Evolutionary conservation across 2,329 filamentous ascomycete genomes (phyloP).

Genomic region (Ustilaginoidea virens): DNA sequence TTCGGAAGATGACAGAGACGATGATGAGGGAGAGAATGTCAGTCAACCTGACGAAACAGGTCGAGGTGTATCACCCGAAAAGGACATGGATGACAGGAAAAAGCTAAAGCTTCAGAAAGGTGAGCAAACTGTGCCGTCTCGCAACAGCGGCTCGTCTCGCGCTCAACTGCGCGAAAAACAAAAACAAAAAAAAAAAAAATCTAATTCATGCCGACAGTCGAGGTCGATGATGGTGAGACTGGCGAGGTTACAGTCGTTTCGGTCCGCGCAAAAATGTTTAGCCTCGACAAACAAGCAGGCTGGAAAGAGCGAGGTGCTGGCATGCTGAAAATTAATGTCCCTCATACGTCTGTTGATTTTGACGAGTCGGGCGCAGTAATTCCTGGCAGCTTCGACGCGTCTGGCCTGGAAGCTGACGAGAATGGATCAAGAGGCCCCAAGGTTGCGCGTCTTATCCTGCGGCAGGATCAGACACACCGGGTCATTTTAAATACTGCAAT

Average conservation of each 20-base stretch:
- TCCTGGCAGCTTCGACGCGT: constrained; percentile 39
- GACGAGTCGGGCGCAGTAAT: constrained; percentile 35
- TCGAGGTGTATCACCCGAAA: constrained; percentile 29
- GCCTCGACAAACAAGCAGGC: constrained; percentile 52
- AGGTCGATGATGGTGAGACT: constrained; percentile 74
- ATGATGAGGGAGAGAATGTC: constrained; percentile 23
- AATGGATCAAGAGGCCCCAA: constrained; percentile 24
- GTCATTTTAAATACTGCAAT: constrained; percentile 78
- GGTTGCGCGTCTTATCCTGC: constrained; percentile 66
- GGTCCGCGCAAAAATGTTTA: constrained; percentile 72
- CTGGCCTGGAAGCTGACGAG: constrained; percentile 30
- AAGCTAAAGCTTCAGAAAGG: constrained; percentile 53
- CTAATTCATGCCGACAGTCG: constrained; percentile 39
- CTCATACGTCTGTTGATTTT: constrained; percentile 38
- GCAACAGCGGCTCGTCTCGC: too few species aligned
- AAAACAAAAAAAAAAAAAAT: too few species aligned
- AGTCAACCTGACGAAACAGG: constrained; percentile 31
- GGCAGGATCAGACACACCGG: constrained; percentile 76
- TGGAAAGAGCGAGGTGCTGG: constrained; percentile 89
- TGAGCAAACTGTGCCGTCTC: constrained; percentile 46
- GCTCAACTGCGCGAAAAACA: too few species aligned
- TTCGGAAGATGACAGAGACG: constrained; percentile 27
- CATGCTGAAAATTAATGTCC: constrained; percentile 71
- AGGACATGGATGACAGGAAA: constrained; percentile 47
- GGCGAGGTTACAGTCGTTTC: constrained; percentile 62